A percentile compares a stretch with the other conserved stretches of the same genome.
These are phyloP conservation scores for Haplographium delicatum DNA, from an alignment of 495 filamentous ascomycete genomes.

Conservation along the genomic window DNA sequence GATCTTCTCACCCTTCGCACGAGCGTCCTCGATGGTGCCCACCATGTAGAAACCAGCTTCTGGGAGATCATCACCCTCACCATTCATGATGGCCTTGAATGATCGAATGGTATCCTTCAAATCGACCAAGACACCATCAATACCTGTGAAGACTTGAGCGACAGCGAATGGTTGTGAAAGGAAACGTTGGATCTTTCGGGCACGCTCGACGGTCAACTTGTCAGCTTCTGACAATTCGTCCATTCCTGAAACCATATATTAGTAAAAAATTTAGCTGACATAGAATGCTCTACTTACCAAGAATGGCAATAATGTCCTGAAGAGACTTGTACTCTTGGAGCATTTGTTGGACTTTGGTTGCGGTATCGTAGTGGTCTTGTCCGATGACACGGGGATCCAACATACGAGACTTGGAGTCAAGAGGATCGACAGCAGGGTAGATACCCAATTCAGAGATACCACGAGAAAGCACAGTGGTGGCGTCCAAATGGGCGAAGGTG, in stretches of 20 bases:
- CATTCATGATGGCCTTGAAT: constrained; percentile 96
- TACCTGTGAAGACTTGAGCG: constrained; percentile 96
- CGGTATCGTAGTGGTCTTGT: constrained; percentile 93
- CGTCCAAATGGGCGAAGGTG: constrained; percentile 99
- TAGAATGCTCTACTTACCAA: constrained; percentile 32
- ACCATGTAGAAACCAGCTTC: constrained; percentile 98
- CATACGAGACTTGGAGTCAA: constrained; percentile 99
- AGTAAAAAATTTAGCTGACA: background rate
- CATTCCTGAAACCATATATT: constrained; percentile 58
- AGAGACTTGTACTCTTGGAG: constrained; percentile 99
- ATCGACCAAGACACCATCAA: constrained; percentile 94
- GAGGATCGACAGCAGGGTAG: constrained; percentile 99
- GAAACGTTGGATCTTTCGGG: constrained; percentile 99
- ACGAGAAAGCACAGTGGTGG: constrained; percentile 99
- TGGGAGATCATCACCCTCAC: constrained; percentile 92
- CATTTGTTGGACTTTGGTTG: constrained; percentile 94
- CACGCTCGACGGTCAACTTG: constrained; percentile 99
- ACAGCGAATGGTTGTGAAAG: constrained; percentile 98
- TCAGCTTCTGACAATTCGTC: constrained; percentile 98
- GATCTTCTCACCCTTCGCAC: constrained; percentile 99
- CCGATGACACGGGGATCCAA: constrained; percentile 97
- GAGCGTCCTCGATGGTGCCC: constrained; percentile 87
- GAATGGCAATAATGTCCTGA: constrained; percentile 99
- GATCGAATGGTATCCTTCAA: constrained; percentile 95
- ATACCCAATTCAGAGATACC: constrained; percentile 99